Base-by-base conservation (phyloP, 345 rosid genomes). In the Sisymbrium altissimum region DNA sequence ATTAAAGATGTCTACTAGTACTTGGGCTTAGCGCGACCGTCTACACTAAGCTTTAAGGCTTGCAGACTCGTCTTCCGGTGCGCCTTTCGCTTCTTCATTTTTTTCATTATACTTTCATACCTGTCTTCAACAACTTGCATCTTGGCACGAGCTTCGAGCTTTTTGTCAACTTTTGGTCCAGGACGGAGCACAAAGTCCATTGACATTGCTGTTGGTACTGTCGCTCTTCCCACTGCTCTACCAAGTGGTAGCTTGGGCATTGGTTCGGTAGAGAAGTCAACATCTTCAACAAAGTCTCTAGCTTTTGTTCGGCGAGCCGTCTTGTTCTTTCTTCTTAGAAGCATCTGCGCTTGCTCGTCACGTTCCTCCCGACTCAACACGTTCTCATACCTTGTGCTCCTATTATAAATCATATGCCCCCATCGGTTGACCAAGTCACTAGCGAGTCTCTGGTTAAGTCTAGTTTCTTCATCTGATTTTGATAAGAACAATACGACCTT, bases 401-500 rank as follows among this genome's bases (percentile, higher is more conserved):
- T 91, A 17, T 89, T 86, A 70, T 90, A 88, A 75, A 91, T 86
- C 14, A 89, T 87, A 17, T 89, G 89, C 49, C 93, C 89, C 97
- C 97, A 93, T 85, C 86, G 86, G 74, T 88, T 91, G 57, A 91
- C 87, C 82, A 93, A 79, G 60, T 89, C 97, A 64, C 82, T 89
- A 17, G 97, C 97, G 14, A 89, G 94, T 72, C 86, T 89, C 81
- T 81, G 83, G 72, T 93, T 93, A 36, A 84, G 72, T 35, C 89
- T 84, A 38, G 90, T 89, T 75, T 93, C 98, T 87, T 93, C 98
- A 27, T 86, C 96, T 9, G 97, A 87, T 73, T 89, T 89, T 33
- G 98, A 91, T 48, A 91, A 86, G 80, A 93, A 93, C 97, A 85
- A 84, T 25, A 91, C 84, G 12, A 91, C 98, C 96, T 84, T 93